Conservation (phyloP, 306 rosid species). For the Dalbergia oliveri region DNA sequence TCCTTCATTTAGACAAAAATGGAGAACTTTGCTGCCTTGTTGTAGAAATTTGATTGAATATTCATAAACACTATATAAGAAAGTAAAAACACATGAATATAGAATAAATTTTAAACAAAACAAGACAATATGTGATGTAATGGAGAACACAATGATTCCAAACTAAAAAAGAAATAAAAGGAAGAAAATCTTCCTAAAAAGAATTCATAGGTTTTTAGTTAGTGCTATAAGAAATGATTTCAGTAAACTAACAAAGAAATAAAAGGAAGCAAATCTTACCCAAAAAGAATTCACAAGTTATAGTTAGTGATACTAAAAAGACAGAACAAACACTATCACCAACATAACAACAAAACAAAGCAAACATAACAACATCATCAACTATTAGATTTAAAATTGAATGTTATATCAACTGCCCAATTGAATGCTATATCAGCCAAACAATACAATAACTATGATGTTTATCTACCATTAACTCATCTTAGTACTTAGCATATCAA, state of each 20-base stretch:
- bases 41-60: neutral
- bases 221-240: neutral
- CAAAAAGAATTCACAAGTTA: constrained; percentile 2
- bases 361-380: no score
- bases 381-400: no score
- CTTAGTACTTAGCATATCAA: no score
- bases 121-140: neutral
- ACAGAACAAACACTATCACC: neutral
- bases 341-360: no score
- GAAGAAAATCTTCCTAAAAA: constrained; percentile 9
- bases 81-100: neutral
- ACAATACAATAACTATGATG: no score
- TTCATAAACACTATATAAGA: neutral
- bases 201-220: neutral
- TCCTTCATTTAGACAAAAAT: constrained; percentile 88
- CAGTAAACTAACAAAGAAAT: neutral
- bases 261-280: constrained; percentile 6
- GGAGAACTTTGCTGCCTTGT: constrained; percentile 43
- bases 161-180: constrained; percentile 3
- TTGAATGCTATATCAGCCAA: no score
- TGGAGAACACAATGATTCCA: neutral
- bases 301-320: neutral
- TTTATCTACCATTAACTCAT: no score
- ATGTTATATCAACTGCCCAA: no score
- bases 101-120: neutral